phyloP scores from a whole-genome alignment of 2,329 filamentous ascomycete species.

The Purpureocillium takamizusanense region DNA sequence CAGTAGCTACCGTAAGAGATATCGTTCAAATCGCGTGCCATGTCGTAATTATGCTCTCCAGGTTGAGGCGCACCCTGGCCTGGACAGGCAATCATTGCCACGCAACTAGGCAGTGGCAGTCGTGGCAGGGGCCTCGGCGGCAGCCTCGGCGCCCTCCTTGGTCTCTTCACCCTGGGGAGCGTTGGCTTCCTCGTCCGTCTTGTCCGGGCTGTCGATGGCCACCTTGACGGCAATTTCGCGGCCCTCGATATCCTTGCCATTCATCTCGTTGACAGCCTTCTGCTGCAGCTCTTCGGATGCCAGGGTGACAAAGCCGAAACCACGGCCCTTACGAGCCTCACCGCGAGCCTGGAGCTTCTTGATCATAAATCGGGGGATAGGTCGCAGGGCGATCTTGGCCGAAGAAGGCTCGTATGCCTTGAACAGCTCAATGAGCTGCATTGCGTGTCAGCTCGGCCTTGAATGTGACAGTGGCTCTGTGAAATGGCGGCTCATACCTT shows the following conservation, averaged over 20 bases:
- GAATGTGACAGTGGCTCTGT: background rate
- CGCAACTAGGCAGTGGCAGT: conserved; percentile 21
- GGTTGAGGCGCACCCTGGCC: conserved; percentile 14
- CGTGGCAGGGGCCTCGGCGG: conserved; percentile 14
- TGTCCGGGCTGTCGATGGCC: conserved; percentile 97
- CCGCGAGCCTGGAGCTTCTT: conserved; percentile 99
- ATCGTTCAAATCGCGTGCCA: conserved; percentile 29
- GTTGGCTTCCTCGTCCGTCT: conserved; percentile 79
- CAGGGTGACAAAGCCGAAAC: conserved; percentile 96
- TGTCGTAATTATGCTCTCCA: conserved; percentile 27
- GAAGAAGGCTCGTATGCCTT: conserved; percentile 82
- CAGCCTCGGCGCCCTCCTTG: conserved; percentile 31
- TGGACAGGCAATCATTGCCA: conserved; percentile 13
- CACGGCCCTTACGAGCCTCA: conserved; percentile 97
- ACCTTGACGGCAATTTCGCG: conserved; percentile 99
- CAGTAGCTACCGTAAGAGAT: conserved; percentile 27
- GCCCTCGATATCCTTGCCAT: conserved; percentile 97
- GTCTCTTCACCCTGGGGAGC: conserved; percentile 35
- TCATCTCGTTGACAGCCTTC: conserved; percentile 97
- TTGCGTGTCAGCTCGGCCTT: background rate
- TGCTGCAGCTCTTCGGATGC: conserved; percentile 92
- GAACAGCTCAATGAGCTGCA: conserved; percentile 94
- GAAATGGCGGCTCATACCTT: conserved; percentile 53
- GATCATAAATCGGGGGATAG: conserved; percentile 99
- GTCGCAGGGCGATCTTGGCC: conserved; percentile 96